Conservation (phyloP, 441 rosid species). For the Geranium incanum region DNA sequence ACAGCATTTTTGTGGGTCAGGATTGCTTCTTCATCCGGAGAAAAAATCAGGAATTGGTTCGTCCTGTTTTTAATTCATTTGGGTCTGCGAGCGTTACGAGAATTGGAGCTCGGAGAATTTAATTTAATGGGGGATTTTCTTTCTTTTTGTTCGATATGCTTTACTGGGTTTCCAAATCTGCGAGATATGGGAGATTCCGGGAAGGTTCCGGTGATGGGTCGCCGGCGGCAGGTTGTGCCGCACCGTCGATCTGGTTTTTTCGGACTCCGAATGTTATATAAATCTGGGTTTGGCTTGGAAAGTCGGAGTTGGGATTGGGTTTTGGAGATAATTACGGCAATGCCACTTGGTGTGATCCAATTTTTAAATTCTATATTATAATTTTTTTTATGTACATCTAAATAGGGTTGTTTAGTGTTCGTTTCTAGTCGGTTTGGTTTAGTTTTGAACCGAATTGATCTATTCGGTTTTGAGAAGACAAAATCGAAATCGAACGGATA, state of each 20-base stretch:
- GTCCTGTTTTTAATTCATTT: neutral
- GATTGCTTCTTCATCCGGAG: neutral
- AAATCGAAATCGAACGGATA: too few species aligned
- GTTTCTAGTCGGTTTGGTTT: too few species aligned
- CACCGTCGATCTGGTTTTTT: slow-evolving; percentile 14
- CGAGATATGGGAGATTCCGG: slow-evolving; percentile 24
- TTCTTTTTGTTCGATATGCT: neutral
- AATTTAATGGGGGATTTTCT: neutral
- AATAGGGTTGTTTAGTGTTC: too few species aligned
- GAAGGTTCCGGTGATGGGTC: slow-evolving; percentile 35
- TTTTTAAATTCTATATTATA: slow-evolving; percentile 6
- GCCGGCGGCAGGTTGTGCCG: slow-evolving; percentile 32
- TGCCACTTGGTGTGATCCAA: slow-evolving; percentile 6
- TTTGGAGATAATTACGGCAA: neutral
- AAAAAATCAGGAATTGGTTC: neutral
- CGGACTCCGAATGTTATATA: neutral
- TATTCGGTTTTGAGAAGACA: too few species aligned
- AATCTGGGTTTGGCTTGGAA: neutral
- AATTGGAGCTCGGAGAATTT: neutral
- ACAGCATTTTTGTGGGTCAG: slow-evolving; percentile 37
- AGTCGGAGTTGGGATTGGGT: neutral
- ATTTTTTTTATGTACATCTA: too few species aligned
- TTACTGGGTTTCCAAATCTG: slow-evolving; percentile 13
- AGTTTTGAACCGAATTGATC: too few species aligned
- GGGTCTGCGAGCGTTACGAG: neutral